Base-by-base conservation (phyloP, 495 filamentous ascomycete genomes). In the Bacidia rubella region DNA sequence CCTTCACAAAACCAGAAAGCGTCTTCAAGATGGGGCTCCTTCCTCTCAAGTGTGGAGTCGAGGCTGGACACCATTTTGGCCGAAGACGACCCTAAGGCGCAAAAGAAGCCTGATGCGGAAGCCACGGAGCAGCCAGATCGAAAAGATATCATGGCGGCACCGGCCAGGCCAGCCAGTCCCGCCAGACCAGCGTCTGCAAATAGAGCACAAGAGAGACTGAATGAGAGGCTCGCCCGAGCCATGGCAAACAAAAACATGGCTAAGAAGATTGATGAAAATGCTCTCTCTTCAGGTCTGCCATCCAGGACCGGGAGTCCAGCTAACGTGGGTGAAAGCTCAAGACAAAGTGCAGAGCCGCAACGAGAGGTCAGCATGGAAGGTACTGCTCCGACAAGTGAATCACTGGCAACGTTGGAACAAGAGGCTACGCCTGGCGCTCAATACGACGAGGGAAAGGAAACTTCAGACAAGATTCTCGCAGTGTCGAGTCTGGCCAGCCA, bases 1-100 rank as follows among this genome's bases (percentile, higher is more conserved):
- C 57, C 57, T 3, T 41, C 54, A 21, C 41, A 50, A 45, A 20
- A 54, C 15, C 53, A 53, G 35, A 62, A 59, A 47, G n/a, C n/a
- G n/a, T 55, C 62, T 26, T 72, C 76, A 52, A 68, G 81, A 79
- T 87, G 83, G 83, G 86, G 89, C 21, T 85, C 82, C 25, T 86
- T 98, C 61, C 73, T 99, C 45, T 88, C 89, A 24, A 87, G 88
- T 38, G 84, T 99, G 44, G 92, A 99, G 68, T 93, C 90, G 53
- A 80, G 86, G 45, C 73, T 99, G 39, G 92, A 99, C 65, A 86
- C 77, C 45, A 95, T 99, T 50, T 74, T 99, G 54, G 81, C 89
- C 53, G 90, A 95, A 39, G 77, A 81, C 27, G 80, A 85, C 17
- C 76, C 47, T 9, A 53, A 45, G 17, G 25, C 35, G 17, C 40